Evolutionary conservation across 1,139 yeast species (phyloP).

Genomic region (Taphrina deformans): DNA sequence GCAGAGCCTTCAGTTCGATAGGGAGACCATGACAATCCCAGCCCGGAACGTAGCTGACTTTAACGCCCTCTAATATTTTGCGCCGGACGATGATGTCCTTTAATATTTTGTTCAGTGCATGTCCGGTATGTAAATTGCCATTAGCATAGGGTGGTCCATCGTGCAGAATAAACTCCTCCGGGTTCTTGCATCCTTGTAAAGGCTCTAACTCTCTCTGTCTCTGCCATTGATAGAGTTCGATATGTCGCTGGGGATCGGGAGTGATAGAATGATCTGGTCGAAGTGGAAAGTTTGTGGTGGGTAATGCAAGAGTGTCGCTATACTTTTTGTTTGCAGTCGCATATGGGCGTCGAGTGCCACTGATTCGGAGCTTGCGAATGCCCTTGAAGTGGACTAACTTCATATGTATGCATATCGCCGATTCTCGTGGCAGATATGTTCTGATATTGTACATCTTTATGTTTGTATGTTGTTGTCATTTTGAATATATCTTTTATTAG

Average conservation of each 20-base stretch:
- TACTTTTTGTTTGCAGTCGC: neutral
- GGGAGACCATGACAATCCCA: slow-evolving; percentile 99
- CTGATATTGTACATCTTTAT: neutral
- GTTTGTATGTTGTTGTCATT: neutral
- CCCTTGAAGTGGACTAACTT: neutral
- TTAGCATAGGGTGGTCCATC: slow-evolving; percentile 99
- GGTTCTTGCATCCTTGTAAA: neutral
- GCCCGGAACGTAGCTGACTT: slow-evolving; percentile 77
- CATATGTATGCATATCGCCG: neutral
- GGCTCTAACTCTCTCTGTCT: neutral
- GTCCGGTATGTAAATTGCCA: slow-evolving; percentile 91
- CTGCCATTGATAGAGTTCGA: slow-evolving; percentile 24
- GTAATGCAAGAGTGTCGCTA: slow-evolving; percentile 18
- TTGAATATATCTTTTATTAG: neutral
- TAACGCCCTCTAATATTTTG: slow-evolving; percentile 62
- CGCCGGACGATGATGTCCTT: slow-evolving; percentile 82
- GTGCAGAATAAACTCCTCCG: slow-evolving; percentile 60
- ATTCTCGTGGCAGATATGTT: neutral
- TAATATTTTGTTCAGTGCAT: slow-evolving; percentile 81
- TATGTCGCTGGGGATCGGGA: neutral
- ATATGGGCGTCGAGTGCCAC: neutral
- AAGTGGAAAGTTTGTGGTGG: slow-evolving; percentile 24
- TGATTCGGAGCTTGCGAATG: neutral
- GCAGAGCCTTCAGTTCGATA: slow-evolving; percentile 81
- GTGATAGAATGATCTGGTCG: slow-evolving; percentile 20